Percentiles rank a stretch among this genome's conserved stretches.
Conservation (phyloP, 805 yeast genomes). For the Kazachstania kunashirensis region DNA sequence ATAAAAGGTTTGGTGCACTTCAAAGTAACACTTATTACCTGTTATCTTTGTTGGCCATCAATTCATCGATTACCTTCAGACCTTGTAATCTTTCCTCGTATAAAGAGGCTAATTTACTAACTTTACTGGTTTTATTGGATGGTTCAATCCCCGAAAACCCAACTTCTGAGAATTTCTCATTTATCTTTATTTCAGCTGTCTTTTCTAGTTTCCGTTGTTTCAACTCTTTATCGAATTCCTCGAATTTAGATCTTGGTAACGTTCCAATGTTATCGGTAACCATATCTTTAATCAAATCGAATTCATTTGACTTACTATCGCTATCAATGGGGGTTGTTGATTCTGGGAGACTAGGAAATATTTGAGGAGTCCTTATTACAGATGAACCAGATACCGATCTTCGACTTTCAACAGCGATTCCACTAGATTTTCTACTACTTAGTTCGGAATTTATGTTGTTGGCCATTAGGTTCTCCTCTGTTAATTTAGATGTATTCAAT, state of each 20-base stretch:
- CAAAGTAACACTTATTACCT: no score
- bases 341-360: neutral
- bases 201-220: conserved; percentile 8
- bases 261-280: conserved; percentile 7
- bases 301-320: conserved; percentile 1
- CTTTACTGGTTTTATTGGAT: conserved; percentile 53
- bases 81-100: conserved; percentile 50
- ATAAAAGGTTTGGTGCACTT: no score
- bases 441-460: neutral
- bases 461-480: neutral
- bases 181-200: conserved; percentile 6
- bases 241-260: conserved; percentile 12
- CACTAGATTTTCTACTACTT: neutral
- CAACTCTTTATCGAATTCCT: conserved; percentile 24
- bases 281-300: conserved; percentile 7
- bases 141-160: conserved; percentile 36
- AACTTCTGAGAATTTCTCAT: conserved; percentile 25
- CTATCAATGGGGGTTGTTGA: neutral
- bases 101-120: conserved; percentile 50
- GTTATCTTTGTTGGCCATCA: conserved; percentile 21
- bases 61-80: conserved; percentile 29
- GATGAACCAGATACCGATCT: neutral
- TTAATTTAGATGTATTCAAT: conserved; percentile 3
- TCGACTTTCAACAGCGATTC: neutral
- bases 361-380: neutral